Evolutionary conservation across 176 grass and related monocot species (phyloP), one percentile per base, ranked within the genome.

Genomic region (Musa itinerans): DNA sequence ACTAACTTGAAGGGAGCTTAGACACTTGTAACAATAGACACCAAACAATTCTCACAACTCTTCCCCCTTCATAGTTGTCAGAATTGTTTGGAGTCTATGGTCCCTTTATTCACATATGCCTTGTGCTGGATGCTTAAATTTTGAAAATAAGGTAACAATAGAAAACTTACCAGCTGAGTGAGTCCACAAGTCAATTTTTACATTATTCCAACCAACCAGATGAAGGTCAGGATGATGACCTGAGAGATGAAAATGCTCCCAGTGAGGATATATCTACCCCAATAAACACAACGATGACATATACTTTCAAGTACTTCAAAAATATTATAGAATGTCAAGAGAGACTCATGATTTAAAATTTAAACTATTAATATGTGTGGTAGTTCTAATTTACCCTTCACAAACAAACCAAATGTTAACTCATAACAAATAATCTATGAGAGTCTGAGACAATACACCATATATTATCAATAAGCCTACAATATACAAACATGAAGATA

Each of bases 161-260:
- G 10, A 74, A 57, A 74, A 13, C 78, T 70, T 91, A 98, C 94
- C 82, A 78, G 91, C 80, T 78, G 90, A 98, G 82, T 93, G 90
- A 70, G 94, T 98, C 94, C 90, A 98, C 73, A 93, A 72, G 58
- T 98, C 94, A 81, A 98, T 87, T 85, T 91, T 93, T 64, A 89
- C 88, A 43, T 93, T 93, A 69, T 98, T 98, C 94, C 88, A 98
- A 77, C 88, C 82, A 43, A 98, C 86, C 72, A 98, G 87, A 82
- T 98, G 94, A 85, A 98, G 84, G 84, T 98, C 90, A 78, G 94
- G 94, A 85, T 98, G 94, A 86, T 98, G 94, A 79, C 90, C 94
- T 93, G 88, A 25, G 23, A 80, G 84, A 81, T 7, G 23, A 87
- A 24, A 50, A 50, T 7, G 16, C n/a, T 8, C 0, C 58, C 15